phyloP scores from a whole-genome alignment of 169 alveolate genomes.

The Plasmodium vinckei region DNA sequence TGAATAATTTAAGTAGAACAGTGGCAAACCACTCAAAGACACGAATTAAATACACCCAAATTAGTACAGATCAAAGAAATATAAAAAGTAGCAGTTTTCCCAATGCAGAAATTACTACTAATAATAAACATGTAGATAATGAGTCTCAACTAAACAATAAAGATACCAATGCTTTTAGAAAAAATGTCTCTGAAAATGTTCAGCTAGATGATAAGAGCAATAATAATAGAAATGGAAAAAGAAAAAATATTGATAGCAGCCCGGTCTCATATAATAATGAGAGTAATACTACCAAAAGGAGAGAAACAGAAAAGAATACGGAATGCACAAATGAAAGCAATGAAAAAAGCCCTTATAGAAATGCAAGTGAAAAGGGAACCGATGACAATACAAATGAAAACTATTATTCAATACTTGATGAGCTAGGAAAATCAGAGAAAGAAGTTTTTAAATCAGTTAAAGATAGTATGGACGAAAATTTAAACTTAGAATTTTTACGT shows the following conservation, averaged over 20 bases:
- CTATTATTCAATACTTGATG: constrained; percentile 52
- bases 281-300: background rate
- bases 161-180: background rate
- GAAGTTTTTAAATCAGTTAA: constrained; percentile 52
- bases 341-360: background rate
- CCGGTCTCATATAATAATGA: too few relatives aligned
- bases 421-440: constrained; percentile 39
- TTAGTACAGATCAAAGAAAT: background rate
- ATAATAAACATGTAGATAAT: background rate
- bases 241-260: too few relatives aligned
- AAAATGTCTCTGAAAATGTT: background rate
- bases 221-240: background rate
- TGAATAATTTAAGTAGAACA: constrained; percentile 25
- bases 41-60: constrained; percentile 10
- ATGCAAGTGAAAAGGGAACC: background rate
- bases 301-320: background rate
- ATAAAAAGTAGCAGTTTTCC: background rate
- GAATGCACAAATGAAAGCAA: background rate
- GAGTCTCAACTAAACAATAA: background rate
- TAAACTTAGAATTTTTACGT: constrained; percentile 60
- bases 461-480: constrained; percentile 73
- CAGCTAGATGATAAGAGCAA: background rate
- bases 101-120: background rate
- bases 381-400: constrained; percentile 1
- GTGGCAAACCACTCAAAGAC: constrained; percentile 25